Percentiles rank a stretch among this genome's conserved stretches.
Evolutionary conservation across 2,329 filamentous ascomycete species (phyloP).

Genomic region (Sphaerostilbella broomeana): DNA sequence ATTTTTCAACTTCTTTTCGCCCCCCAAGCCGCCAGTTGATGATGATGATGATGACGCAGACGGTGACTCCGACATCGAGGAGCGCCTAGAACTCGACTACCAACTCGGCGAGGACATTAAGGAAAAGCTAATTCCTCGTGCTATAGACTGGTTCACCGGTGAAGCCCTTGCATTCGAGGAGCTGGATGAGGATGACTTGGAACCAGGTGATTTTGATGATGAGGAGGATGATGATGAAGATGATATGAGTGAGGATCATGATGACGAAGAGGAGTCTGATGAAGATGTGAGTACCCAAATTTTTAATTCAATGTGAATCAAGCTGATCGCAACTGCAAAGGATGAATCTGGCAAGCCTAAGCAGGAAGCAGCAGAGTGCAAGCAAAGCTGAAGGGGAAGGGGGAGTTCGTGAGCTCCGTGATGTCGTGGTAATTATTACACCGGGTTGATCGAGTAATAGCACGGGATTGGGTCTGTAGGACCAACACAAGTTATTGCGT

Average conservation of each 20-base stretch:
- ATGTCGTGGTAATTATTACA: too few species aligned
- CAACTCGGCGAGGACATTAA: conserved; percentile 99
- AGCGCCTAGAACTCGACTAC: conserved; percentile 96
- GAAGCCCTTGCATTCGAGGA: conserved; percentile 97
- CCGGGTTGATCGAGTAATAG: too few species aligned
- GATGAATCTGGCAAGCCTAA: conserved; percentile 85
- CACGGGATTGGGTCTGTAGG: too few species aligned
- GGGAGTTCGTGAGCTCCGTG: too few species aligned
- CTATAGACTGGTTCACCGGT: conserved; percentile 98
- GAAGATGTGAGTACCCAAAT: conserved; percentile 57
- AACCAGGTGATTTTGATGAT: conserved; percentile 77
- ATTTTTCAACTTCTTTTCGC: conserved; percentile 99
- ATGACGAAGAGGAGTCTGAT: conserved; percentile 72
- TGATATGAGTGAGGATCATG: conserved; percentile 75
- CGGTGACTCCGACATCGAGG: conserved; percentile 85
- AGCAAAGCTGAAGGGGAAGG: conserved; percentile 69
- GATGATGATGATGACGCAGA: conserved; percentile 66
- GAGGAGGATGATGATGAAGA: conserved; percentile 91
- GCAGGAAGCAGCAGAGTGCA: conserved; percentile 92
- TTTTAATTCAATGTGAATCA: conserved; percentile 12
- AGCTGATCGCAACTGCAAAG: conserved; percentile 36
- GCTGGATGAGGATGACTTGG: conserved; percentile 73
- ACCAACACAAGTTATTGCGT: too few species aligned
- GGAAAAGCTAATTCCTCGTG: conserved; percentile 97
- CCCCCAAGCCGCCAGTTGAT: conserved; percentile 75